Conservation (phyloP, 2,329 filamentous ascomycete species). For the Lasiodiplodia gonubiensis region DNA sequence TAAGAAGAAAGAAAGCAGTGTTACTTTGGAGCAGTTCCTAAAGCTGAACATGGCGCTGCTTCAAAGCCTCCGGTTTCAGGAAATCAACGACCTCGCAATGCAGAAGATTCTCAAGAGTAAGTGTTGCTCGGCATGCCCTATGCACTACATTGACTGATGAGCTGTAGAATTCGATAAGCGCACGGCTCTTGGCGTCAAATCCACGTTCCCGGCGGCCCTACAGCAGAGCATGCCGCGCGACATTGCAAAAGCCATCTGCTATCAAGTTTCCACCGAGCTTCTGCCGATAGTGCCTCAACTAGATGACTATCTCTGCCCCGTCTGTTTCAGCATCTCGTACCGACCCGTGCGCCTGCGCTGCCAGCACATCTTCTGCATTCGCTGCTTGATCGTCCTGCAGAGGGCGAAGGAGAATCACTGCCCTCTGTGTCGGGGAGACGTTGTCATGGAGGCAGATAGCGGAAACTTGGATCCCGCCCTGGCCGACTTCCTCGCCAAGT, state of each 20-base stretch:
- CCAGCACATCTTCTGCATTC: constrained; percentile 80
- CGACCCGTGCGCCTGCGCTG: constrained; percentile 79
- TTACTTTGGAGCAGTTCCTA: constrained; percentile 72
- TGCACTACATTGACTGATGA: neutral
- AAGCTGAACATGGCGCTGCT: constrained; percentile 76
- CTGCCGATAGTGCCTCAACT: constrained; percentile 77
- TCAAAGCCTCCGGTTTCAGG: constrained; percentile 81
- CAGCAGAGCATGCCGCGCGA: constrained; percentile 66
- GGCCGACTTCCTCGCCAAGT: constrained; percentile 72
- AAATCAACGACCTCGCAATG: constrained; percentile 79
- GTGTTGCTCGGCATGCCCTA: constrained; percentile 34
- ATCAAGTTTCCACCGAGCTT: constrained; percentile 73
- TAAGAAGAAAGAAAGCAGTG: constrained; percentile 68
- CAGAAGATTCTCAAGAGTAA: constrained; percentile 84
- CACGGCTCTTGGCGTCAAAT: constrained; percentile 73
- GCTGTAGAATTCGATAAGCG: constrained; percentile 82
- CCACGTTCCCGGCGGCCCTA: constrained; percentile 65
- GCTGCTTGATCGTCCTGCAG: constrained; percentile 82
- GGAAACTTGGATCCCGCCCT: constrained; percentile 68
- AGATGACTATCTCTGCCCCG: constrained; percentile 83
- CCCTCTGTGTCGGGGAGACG: constrained; percentile 75
- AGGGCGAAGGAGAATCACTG: constrained; percentile 70
- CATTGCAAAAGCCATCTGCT: constrained; percentile 77
- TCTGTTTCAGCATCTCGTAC: constrained; percentile 81
- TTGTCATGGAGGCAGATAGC: constrained; percentile 72